Base-by-base conservation (phyloP, 1,284 basidiomycete genomes). In the Rhodotorula sp. region DNA sequence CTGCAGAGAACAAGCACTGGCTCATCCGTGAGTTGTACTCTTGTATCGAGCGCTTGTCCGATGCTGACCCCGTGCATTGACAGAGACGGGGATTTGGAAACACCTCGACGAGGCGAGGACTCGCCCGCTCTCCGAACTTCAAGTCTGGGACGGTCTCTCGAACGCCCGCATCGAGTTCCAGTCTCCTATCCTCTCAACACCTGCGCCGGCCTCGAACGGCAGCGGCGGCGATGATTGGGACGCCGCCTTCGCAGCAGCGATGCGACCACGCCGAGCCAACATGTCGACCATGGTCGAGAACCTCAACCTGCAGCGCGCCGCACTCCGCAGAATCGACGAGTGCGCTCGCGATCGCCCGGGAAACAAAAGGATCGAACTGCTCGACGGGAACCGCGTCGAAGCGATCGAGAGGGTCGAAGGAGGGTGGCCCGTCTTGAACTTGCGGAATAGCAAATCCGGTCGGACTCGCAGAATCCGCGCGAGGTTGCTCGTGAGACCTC, bases 281-380 rank as follows among this genome's bases (percentile, higher is more conserved):
- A 91, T 97, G 87, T 88, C 92, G 14, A 86, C 87, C 54, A 84
- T 97, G 79, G 92, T 90, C 0, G 94, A 97, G 81, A 95, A 94
- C 79, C 83, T 93, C 59, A 97, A 97, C 79, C 84, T 97, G 2
- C 95, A 97, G 81, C 87, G 89, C 10, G 92, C 87, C 0, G 85
- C 85, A 75, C 82, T 92, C 60, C 54, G 63, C 16, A 45, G 62
- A 52, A 67, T 74, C 23, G 60, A 71, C 3, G 38, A 66, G 60
- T 52, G 54, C n/a, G 91, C 93, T 26, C 83, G 85, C 23, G 26
- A 26, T 3, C 54, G 15, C 6, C 6, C 38, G 38, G 38, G 38
- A 28, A 18, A 28, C 54, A 26, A 26, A 16, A 19, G 26, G 54
- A 73, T 80, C n/a, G 77, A 80, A 48, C 7, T 79, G 5, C 58